phyloP scores from a whole-genome alignment of 345 rosid species.

The Physaria fendleri region DNA sequence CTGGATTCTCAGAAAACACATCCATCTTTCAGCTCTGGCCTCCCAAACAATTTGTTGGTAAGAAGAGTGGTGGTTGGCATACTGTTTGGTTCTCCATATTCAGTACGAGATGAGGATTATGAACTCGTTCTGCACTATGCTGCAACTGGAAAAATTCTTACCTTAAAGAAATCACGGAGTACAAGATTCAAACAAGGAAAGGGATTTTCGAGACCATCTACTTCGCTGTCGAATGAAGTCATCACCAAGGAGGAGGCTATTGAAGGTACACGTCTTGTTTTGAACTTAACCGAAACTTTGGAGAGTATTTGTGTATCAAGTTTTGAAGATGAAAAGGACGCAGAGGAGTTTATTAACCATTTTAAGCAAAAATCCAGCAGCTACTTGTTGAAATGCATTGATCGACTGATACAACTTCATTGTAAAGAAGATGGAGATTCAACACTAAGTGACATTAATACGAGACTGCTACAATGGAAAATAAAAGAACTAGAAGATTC shows the following conservation, averaged over 20 bases:
- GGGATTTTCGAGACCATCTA: constrained; percentile 8
- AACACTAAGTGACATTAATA: constrained; percentile 41
- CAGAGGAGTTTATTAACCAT: constrained; percentile 35
- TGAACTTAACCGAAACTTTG: constrained; percentile 46
- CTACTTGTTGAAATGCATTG: constrained; percentile 57
- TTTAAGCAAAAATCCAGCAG: constrained; percentile 47
- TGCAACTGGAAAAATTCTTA: constrained; percentile 45
- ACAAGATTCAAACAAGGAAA: constrained; percentile 26
- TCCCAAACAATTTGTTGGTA: constrained; percentile 34
- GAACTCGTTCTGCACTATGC: constrained; percentile 60
- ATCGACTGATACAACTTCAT: constrained; percentile 36
- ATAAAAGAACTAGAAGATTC: constrained; percentile 39
- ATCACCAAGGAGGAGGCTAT: constrained; percentile 42
- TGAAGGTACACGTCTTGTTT: constrained; percentile 54
- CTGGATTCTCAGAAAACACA: constrained; percentile 15
- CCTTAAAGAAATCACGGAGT: constrained; percentile 12
- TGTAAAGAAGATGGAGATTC: constrained; percentile 31
- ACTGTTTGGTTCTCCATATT: constrained; percentile 38
- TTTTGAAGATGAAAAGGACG: constrained; percentile 44
- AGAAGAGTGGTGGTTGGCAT: constrained; percentile 57
- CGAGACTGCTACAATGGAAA: constrained; percentile 54
- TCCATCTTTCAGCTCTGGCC: constrained; percentile 14
- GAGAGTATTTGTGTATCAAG: constrained; percentile 49
- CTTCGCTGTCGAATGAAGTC: constrained; percentile 17
- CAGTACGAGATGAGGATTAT: constrained; percentile 43